phyloP scores from a whole-genome alignment of 2,329 filamentous ascomycete genomes.

The Didymella segeticola region DNA sequence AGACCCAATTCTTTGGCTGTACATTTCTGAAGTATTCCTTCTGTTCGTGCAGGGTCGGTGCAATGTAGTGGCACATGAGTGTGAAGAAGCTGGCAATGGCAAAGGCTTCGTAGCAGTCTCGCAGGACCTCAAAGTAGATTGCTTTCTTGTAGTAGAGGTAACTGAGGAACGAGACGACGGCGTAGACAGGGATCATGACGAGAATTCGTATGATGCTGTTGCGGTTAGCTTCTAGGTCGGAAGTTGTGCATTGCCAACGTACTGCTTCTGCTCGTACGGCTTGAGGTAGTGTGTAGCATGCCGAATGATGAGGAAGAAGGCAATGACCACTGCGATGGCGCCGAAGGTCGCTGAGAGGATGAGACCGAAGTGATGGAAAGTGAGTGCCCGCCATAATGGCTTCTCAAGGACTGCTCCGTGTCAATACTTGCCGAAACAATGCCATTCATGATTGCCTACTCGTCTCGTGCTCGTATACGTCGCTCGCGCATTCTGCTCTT shows the following conservation, averaged over 20 bases:
- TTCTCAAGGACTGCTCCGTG: conserved; percentile 50
- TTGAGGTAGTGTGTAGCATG: conserved; percentile 67
- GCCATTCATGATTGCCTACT: conserved; percentile 44
- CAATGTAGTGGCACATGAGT: conserved; percentile 80
- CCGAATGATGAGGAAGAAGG: conserved; percentile 61
- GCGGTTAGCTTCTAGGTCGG: conserved; percentile 19
- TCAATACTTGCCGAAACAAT: conserved; percentile 6
- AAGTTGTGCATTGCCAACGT: conserved; percentile 28
- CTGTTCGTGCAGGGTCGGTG: conserved; percentile 77
- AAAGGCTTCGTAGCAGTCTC: conserved; percentile 89
- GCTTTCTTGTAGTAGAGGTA: conserved; percentile 77
- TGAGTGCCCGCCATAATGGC: conserved; percentile 60
- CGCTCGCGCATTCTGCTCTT: conserved; percentile 21
- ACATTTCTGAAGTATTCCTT: conserved; percentile 80
- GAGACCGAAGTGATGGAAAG: conserved; percentile 64
- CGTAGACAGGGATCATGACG: conserved; percentile 86
- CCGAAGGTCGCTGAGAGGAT: conserved; percentile 62
- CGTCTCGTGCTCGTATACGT: conserved; percentile 28
- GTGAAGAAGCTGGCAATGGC: conserved; percentile 88
- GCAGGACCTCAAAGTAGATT: conserved; percentile 80
- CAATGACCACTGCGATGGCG: conserved; percentile 58
- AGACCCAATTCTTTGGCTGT: conserved; percentile 74
- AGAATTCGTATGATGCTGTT: conserved; percentile 82
- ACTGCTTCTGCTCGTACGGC: conserved; percentile 67
- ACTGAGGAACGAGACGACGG: conserved; percentile 74